These are phyloP conservation scores for Cladosporium cucumerinum DNA, from an alignment of 2,329 filamentous ascomycete species.

Conservation along the genomic window DNA sequence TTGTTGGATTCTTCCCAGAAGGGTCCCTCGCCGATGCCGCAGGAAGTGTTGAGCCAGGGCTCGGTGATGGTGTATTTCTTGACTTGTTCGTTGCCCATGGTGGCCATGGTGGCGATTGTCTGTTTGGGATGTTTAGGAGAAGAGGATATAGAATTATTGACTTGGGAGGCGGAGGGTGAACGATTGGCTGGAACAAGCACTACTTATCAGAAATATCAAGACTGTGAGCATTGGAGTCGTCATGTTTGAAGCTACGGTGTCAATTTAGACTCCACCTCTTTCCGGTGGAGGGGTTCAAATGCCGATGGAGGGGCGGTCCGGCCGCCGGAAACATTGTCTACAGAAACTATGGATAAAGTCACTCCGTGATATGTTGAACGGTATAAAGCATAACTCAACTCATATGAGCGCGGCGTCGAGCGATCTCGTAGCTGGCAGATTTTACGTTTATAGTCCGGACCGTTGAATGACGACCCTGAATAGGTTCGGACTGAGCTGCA, in stretches of 20 bases:
- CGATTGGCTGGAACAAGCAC: background rate
- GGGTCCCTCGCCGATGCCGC: slow-evolving; percentile 69
- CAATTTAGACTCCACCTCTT: background rate
- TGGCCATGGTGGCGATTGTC: slow-evolving; percentile 24
- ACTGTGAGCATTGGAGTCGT: slow-evolving; percentile 6
- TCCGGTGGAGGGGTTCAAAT: background rate
- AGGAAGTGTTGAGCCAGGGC: slow-evolving; percentile 59
- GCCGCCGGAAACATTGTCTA: background rate
- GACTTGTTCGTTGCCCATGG: slow-evolving; percentile 30
- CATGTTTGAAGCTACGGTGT: slow-evolving; percentile 11
- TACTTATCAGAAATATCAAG: background rate
- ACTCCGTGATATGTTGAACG: background rate
- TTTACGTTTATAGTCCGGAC: background rate
- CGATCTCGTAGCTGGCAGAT: background rate
- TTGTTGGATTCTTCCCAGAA: slow-evolving; percentile 66
- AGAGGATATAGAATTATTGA: background rate
- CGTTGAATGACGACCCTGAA: background rate
- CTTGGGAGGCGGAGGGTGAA: background rate
- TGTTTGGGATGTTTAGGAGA: background rate
- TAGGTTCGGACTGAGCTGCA: background rate
- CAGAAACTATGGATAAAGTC: background rate
- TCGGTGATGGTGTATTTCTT: slow-evolving; percentile 37
- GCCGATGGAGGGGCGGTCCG: background rate
- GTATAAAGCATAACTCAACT: background rate
- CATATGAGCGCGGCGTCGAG: background rate